A percentile compares a stretch with the other conserved stretches of the same genome.
Evolutionary conservation across 2,329 filamentous ascomycete genomes (phyloP).

Genomic region (Mollisiaceae sp.): DNA sequence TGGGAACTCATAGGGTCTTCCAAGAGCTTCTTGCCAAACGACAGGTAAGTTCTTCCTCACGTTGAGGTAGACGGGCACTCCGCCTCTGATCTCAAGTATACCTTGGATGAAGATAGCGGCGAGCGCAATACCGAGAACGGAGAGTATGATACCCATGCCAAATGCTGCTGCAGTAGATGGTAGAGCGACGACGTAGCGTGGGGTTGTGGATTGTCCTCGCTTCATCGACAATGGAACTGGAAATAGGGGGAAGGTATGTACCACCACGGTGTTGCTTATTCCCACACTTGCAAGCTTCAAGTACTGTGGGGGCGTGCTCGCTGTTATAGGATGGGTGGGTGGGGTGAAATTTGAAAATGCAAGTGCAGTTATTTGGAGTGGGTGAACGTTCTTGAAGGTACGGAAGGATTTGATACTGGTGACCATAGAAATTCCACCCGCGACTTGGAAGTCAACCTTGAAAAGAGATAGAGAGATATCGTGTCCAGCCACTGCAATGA

Average conservation of each 20-base stretch:
- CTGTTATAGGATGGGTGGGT: slow-evolving; percentile 36
- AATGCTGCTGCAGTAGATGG: slow-evolving; percentile 36
- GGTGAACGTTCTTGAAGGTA: slow-evolving; percentile 60
- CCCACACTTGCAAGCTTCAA: slow-evolving; percentile 43
- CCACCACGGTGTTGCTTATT: slow-evolving; percentile 43
- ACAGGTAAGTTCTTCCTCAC: slow-evolving; percentile 35
- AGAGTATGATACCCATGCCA: slow-evolving; percentile 31
- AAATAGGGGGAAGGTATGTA: slow-evolving; percentile 44
- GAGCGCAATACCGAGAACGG: slow-evolving; percentile 34
- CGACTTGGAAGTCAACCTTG: slow-evolving; percentile 71
- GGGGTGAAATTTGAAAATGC: slow-evolving; percentile 55
- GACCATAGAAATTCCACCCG: slow-evolving; percentile 54
- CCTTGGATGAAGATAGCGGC: slow-evolving; percentile 38
- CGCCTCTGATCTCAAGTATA: slow-evolving; percentile 40
- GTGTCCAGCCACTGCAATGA: slow-evolving; percentile 79
- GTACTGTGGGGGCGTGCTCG: slow-evolving; percentile 38
- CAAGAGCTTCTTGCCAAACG: slow-evolving; percentile 35
- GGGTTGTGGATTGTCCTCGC: slow-evolving; percentile 38
- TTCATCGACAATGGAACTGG: slow-evolving; percentile 39
- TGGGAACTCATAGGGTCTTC: slow-evolving; percentile 36
- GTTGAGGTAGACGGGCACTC: slow-evolving; percentile 33
- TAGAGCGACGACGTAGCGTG: slow-evolving; percentile 41
- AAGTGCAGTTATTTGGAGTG: slow-evolving; percentile 62
- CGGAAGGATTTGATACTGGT: slow-evolving; percentile 57
- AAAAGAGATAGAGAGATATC: slow-evolving; percentile 80